Percentiles rank a stretch among this genome's conserved stretches.
phyloP scores from a whole-genome alignment of 1,284 basidiomycete genomes.

The Afroboletus lepidellus region DNA sequence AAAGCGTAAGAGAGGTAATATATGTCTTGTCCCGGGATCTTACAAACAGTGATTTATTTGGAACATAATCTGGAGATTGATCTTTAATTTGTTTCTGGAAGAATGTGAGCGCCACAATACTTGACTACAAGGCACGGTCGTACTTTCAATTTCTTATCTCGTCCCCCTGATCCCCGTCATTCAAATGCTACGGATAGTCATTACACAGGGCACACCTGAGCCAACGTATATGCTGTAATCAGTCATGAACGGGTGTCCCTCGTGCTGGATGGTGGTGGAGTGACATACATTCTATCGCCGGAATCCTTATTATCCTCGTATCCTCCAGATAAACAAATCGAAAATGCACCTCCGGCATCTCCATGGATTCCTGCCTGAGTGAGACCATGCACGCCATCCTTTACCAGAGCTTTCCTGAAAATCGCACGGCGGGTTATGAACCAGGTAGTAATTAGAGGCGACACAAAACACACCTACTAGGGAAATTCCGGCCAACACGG shows the following conservation, averaged over 20 bases:
- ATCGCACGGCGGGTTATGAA: background rate
- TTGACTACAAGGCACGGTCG: background rate
- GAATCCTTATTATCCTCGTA: conserved; percentile 44
- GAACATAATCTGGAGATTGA: conserved; percentile 36
- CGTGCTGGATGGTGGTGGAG: background rate
- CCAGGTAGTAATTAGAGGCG: background rate
- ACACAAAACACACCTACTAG: conserved; percentile 18
- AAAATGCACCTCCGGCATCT: conserved; percentile 35
- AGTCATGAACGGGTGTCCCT: background rate
- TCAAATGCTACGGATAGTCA: background rate
- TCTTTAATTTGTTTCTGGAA: conserved; percentile 30
- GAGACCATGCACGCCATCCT: conserved; percentile 18
- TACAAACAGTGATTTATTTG: conserved; percentile 37
- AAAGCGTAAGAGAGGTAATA: background rate
- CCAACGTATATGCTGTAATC: conserved; percentile 40
- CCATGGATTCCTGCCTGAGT: conserved; percentile 29
- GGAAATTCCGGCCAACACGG: conserved; percentile 8
- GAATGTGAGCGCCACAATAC: background rate
- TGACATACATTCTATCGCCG: conserved; percentile 41
- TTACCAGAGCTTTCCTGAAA: conserved; percentile 15
- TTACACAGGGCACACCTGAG: conserved; percentile 9
- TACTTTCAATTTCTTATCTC: conserved; percentile 9
- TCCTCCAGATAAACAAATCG: conserved; percentile 41
- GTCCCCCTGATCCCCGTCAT: background rate
- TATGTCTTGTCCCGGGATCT: background rate